Conservation (phyloP, 371 early-diverging fungal species). For the Synchytrium microbalum region DNA sequence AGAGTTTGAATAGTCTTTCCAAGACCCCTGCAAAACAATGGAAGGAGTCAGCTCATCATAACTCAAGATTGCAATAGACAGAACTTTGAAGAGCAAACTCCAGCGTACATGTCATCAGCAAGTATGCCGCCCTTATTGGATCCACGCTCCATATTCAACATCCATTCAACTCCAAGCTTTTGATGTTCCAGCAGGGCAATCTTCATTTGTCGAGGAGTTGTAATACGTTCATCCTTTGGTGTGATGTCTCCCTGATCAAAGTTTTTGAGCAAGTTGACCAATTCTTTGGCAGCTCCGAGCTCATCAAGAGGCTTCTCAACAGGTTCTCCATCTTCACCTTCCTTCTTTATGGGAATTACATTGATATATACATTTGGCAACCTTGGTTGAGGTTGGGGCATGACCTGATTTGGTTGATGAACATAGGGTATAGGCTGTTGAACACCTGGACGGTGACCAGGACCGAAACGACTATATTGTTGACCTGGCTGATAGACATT, state of each 20-base stretch:
- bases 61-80: conserved; percentile 13
- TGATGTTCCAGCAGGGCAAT: conserved; percentile 30
- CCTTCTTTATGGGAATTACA: conserved; percentile 16
- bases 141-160: conserved; percentile 29
- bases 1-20: conserved; percentile 12
- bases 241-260: conserved; percentile 19
- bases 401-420: conserved; percentile 5
- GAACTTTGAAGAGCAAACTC: not conserved
- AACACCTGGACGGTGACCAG: not conserved
- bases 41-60: not conserved
- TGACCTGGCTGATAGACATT: too few species aligned
- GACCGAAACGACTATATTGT: too few species aligned
- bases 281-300: too few species aligned
- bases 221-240: conserved; percentile 18
- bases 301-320: too few species aligned
- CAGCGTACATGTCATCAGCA: conserved; percentile 16
- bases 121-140: conserved; percentile 23
- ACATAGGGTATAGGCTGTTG: not conserved
- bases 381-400: not conserved
- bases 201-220: conserved; percentile 15
- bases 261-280: too few species aligned
- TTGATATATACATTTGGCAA: conserved; percentile 5
- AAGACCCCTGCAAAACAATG: conserved; percentile 16
- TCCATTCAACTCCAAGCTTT: conserved; percentile 34
- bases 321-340: conserved; percentile 20